Conservation (phyloP, 2,329 filamentous ascomycete genomes). For the Claviceps sorghi region DNA sequence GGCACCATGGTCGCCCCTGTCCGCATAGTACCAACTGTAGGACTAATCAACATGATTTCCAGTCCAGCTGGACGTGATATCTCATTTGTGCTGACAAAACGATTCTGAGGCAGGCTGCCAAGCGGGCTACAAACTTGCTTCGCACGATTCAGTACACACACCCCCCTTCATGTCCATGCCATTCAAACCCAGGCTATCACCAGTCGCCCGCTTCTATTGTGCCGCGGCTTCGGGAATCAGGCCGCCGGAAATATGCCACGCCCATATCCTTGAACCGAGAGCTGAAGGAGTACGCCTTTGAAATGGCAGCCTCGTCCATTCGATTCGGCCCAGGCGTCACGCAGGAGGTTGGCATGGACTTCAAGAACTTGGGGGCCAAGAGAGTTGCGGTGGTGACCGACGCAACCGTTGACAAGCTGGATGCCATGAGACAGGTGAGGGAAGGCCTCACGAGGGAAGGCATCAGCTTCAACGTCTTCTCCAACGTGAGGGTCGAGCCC, state of each 20-base stretch:
- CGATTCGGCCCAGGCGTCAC: constrained; percentile 88
- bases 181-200: constrained; percentile 73
- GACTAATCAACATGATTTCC: constrained; percentile 3
- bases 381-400: constrained; percentile 90
- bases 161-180: constrained; percentile 79
- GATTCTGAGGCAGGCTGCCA: constrained; percentile 32
- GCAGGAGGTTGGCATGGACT: constrained; percentile 95
- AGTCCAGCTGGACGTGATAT: background rate
- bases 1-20: constrained; percentile 16
- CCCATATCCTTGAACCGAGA: constrained; percentile 40
- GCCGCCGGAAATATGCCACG: constrained; percentile 49
- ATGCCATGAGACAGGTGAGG: constrained; percentile 79
- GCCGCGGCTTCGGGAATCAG: constrained; percentile 26
- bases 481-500: constrained; percentile 71
- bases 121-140: constrained; percentile 56
- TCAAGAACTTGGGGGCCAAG: constrained; percentile 77
- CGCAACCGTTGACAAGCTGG: constrained; percentile 60
- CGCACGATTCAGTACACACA: constrained; percentile 85
- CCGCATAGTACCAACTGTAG: constrained; percentile 21
- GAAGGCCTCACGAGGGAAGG: constrained; percentile 68
- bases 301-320: constrained; percentile 93
- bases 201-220: constrained; percentile 46
- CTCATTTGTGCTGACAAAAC: background rate
- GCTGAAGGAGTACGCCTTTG: constrained; percentile 93
- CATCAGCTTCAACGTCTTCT: constrained; percentile 67